Conservation (phyloP, 2,329 filamentous ascomycete genomes). For the Xylaria sp. region DNA sequence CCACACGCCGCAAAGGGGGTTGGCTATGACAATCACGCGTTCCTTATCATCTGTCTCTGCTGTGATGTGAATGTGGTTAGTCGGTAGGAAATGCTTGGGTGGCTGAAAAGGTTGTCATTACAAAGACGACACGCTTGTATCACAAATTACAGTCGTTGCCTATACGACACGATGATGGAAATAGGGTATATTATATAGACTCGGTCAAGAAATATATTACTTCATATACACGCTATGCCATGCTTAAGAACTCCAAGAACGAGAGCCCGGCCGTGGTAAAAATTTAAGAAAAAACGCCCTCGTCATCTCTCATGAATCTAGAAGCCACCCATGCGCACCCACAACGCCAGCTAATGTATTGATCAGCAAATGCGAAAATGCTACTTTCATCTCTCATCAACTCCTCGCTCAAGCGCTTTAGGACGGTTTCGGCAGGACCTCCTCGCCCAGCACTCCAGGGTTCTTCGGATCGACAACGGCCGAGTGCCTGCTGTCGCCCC, state of each 20-base stretch:
- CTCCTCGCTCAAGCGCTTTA: conserved; percentile 27
- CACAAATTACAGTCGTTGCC: neutral
- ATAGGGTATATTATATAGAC: conserved; percentile 21
- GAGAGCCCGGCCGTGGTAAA: neutral
- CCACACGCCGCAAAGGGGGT: conserved; percentile 16
- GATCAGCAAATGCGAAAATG: neutral
- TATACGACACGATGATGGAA: neutral
- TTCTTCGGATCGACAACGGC: conserved; percentile 65
- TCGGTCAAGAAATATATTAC: conserved; percentile 33
- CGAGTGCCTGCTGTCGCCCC: conserved; percentile 66
- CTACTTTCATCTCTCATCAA: neutral
- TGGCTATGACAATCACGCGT: conserved; percentile 16
- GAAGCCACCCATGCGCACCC: neutral
- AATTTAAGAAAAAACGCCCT: conserved; percentile 26
- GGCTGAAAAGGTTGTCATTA: neutral
- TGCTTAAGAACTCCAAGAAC: conserved; percentile 29
- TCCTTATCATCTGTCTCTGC: neutral
- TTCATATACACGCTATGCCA: conserved; percentile 37
- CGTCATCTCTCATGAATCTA: conserved; percentile 38
- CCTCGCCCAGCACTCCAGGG: conserved; percentile 64
- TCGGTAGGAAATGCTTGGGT: neutral
- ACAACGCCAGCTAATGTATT: neutral
- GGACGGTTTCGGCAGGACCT: conserved; percentile 57
- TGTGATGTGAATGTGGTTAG: neutral
- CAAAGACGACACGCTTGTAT: neutral